Conservation (phyloP, 306 rosid genomes). For the Cicer judaicum region DNA sequence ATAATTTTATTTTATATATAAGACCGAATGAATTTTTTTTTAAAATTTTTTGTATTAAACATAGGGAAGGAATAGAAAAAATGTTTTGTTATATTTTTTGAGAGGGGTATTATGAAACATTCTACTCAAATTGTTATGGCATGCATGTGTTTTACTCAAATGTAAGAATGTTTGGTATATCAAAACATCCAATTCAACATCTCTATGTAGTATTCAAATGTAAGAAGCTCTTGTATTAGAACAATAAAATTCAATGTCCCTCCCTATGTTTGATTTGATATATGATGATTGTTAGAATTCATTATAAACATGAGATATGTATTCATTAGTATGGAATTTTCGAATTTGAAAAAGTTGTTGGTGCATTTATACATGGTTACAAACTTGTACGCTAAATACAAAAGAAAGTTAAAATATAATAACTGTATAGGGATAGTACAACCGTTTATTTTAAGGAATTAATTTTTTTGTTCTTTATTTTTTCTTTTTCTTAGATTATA, state of each 20-base stretch:
- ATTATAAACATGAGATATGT: neutral
- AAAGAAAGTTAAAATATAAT: too few relatives aligned
- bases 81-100: neutral
- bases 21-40: too few relatives aligned
- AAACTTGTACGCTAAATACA: too few relatives aligned
- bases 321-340: neutral
- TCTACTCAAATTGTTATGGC: neutral
- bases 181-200: slow-evolving; percentile 14
- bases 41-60: neutral
- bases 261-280: slow-evolving; percentile 17
- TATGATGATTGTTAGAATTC: neutral
- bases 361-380: neutral
- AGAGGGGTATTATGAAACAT: neutral
- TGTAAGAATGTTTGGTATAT: neutral
- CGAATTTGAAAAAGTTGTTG: neutral
- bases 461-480: too few relatives aligned
- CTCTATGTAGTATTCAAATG: neutral
- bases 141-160: slow-evolving; percentile 1
- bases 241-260: slow-evolving; percentile 20
- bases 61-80: slow-evolving; percentile 17
- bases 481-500: too few relatives aligned
- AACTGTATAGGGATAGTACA: too few relatives aligned
- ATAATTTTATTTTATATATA: too few relatives aligned
- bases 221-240: neutral
- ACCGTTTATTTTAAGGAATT: too few relatives aligned